phyloP scores from a whole-genome alignment of 1,284 basidiomycete species.

The Moesziomyces parantarcticus region DNA sequence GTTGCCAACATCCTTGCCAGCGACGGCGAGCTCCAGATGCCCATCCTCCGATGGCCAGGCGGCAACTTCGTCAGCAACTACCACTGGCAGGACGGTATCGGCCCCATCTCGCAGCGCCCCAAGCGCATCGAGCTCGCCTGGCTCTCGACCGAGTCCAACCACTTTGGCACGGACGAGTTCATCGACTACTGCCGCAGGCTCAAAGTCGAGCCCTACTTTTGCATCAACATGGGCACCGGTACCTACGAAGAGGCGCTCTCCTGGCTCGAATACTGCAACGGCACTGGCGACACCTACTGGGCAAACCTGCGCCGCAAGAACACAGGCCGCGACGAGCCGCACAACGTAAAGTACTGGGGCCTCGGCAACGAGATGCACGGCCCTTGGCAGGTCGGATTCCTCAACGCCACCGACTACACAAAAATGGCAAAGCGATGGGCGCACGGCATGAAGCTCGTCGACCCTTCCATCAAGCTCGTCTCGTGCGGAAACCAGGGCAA shows the following conservation, averaged over 20 bases:
- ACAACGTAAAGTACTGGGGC: slow-evolving; percentile 72
- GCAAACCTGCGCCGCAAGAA: slow-evolving; percentile 74
- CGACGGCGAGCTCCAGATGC: slow-evolving; percentile 72
- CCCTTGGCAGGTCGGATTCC: slow-evolving; percentile 77
- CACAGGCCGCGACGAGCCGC: slow-evolving; percentile 74
- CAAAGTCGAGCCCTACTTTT: slow-evolving; percentile 74
- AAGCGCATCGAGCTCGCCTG: slow-evolving; percentile 76
- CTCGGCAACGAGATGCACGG: slow-evolving; percentile 73
- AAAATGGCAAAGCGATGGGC: slow-evolving; percentile 76
- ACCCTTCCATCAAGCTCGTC: slow-evolving; percentile 74
- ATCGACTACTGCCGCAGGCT: slow-evolving; percentile 71
- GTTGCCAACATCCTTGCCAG: slow-evolving; percentile 71
- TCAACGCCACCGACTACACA: slow-evolving; percentile 74
- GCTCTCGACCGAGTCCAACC: slow-evolving; percentile 75
- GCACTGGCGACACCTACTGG: slow-evolving; percentile 72
- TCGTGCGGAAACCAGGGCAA: slow-evolving; percentile 74
- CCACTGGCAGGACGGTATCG: slow-evolving; percentile 77
- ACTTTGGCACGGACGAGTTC: slow-evolving; percentile 75
- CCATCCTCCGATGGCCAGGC: slow-evolving; percentile 75
- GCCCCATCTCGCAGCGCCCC: slow-evolving; percentile 73
- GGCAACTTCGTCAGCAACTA: slow-evolving; percentile 74
- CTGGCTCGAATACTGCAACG: slow-evolving; percentile 78
- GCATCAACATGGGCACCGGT: slow-evolving; percentile 77
- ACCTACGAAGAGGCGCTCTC: slow-evolving; percentile 75
- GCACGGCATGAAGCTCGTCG: slow-evolving; percentile 74